Evolutionary conservation across 805 yeast species (phyloP), one percentile per base, ranked within the genome.

Genomic region (Myxozyma monticola): DNA sequence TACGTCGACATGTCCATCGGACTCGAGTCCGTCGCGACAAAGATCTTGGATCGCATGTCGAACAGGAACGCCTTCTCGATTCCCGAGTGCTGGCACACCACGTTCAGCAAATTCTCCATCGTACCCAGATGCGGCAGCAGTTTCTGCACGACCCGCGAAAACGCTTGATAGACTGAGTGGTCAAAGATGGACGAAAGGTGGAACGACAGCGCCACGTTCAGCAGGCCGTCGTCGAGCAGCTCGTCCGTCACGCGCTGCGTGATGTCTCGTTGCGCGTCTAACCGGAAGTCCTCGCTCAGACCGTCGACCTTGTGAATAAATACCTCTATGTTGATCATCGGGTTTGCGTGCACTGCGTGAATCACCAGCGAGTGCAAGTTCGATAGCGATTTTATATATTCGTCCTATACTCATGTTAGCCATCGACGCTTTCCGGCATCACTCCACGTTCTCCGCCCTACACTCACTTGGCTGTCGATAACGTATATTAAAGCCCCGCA

Each of bases 171-270:
- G 39, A 93, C 88, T 17, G 96, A 86, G 67, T 90, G 96, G 67
- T 93, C 98, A 67, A 90, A 91, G 37, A 93, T 91, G 1, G 96
- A 85, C 1, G 99, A 93, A 61, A 88, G 74, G 67, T 93, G 93
- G 68, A 88, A 93, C 2, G 91, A 82, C 1, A 91, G 85, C 64
- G 88, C 93, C 15, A 89, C 95, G 20, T 93, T 95, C 62, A 89
- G 96, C 29, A 90, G 72, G 0, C 96, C 97, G 57, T 85, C 77
- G 64, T 90, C 98, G 50, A 85, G 73, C 33, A 93, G 74, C 65
- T 90, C 97, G 68, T 93, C 98, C 9, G 95, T 95, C 0, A 91
- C 88, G 59, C 98, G 75, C 66, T 90, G 96, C 88, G 88, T 89
- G 48, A 93, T 93, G 65, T 93, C 98, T 64, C 98, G 77, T 65